Base-by-base conservation (phyloP, 306 rosid genomes). In the Quercus parvula region DNA sequence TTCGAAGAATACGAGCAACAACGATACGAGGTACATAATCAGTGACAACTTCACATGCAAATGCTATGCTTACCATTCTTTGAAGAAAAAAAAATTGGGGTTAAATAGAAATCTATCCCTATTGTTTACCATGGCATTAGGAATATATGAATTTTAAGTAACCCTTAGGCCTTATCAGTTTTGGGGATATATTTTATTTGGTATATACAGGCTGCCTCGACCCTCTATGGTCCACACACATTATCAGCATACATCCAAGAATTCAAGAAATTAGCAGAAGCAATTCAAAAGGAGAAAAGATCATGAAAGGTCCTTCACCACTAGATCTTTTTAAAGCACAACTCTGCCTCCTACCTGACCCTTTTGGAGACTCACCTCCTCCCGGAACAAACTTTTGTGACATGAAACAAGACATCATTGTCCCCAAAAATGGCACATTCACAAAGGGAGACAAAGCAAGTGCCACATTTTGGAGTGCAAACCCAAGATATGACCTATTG, bases 141-240 rank as follows among this genome's bases (percentile, higher is more conserved):
- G 17, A 49, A 49, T 49, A 49, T 12, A 11, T 49, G 54, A 13
- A 49, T 49, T 49, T 49, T 58, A 57, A 18, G 4, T 10, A 3
- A 58, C 4, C 24, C 64, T 58, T 58, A 9, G 30, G 17, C 15
- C 54, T 10, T 51, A 15, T 13, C 14, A 49, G 11, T 6, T 73
- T 27, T 72, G 54, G 13, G 31, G 41, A 63, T 66, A 54, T 6
- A 9, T 49, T 24, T 18, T 18, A 17, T 9, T 58, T 22, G 33
- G 2, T 19, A 73, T 78, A 25, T 58, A 81, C 85, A 92, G 98
- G 97, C 90, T 83, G 90, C 98, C 83, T 94, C 97, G 35, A 90
- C 98, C 3, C 87, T 94, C 27, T 92, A 90, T 54, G 98, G 97
- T 81, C 98, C 94, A 79, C 90, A 94, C 73, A 92, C 97, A 24